Conservation (phyloP, 305 asterid genomes). For the Fraxinus greggii region DNA sequence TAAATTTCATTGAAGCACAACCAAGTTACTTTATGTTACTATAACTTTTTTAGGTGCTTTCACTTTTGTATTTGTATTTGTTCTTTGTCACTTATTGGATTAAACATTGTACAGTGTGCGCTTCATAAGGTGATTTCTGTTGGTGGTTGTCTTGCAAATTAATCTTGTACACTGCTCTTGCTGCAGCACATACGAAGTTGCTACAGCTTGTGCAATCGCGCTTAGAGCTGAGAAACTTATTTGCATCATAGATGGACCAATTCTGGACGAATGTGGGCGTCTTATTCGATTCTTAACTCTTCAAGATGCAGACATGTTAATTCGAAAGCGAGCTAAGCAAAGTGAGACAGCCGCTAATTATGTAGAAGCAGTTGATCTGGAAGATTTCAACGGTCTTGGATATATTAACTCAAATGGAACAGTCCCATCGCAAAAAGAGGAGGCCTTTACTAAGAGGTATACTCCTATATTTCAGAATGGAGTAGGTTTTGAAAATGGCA, state of each 20-base stretch:
- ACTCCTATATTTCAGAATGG: conserved; percentile 84
- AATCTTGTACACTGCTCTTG: conserved; percentile 18
- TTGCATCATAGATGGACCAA: conserved; percentile 94
- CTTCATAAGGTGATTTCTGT: conserved; percentile 4
- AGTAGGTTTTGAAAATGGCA: conserved; percentile 87
- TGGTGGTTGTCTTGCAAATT: neutral
- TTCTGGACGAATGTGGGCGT: conserved; percentile 70
- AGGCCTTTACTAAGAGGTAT: conserved; percentile 32
- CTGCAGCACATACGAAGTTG: conserved; percentile 96
- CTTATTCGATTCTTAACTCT: conserved; percentile 81
- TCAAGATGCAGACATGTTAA: conserved; percentile 85
- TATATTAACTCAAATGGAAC: conserved; percentile 39
- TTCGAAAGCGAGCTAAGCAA: conserved; percentile 81
- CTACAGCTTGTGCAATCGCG: conserved; percentile 94
- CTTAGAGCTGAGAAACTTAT: conserved; percentile 93
- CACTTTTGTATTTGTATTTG: neutral
- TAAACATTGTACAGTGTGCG: neutral
- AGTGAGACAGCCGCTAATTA: conserved; percentile 95
- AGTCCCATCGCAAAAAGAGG: conserved; percentile 38
- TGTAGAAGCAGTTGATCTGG: conserved; percentile 78
- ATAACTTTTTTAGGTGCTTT: neutral
- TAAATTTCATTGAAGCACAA: neutral
- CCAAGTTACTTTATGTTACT: neutral
- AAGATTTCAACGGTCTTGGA: conserved; percentile 39
- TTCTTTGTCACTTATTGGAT: neutral